Evolutionary conservation across 805 yeast genomes (phyloP), one percentile per base, ranked within the genome.

Genomic region (Sugiyamaella lignohabitans): DNA sequence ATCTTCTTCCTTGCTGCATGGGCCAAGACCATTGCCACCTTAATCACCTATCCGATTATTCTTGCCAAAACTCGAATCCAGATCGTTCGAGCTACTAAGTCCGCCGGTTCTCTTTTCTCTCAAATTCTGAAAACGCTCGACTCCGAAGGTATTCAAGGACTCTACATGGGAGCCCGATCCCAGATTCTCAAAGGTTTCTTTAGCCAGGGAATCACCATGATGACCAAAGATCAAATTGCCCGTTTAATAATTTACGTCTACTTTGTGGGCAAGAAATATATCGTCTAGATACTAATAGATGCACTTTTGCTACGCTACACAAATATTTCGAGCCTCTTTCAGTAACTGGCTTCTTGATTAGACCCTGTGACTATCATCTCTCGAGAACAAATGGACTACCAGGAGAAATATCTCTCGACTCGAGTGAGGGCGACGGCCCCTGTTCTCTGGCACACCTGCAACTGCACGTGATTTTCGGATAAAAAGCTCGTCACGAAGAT

Each of bases 11-110:
- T 84, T 3, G 82, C 93, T 18, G 80, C 87, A 0, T 45, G 70
- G 1, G 78, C 93, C 16, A 87, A 87, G 58, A 73, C 82, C 58
- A 56, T 79, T 2, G 78, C 94, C 17, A 78, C 84, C 48, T 55
- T 79, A 4, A 59, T 78, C 1, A 76, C 87, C 55, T 88, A 88
- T 59, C 96, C 96, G 0, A 68, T 82, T 23, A 95, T 87, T 59
- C 77, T 87, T 42, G 63, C 85, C 2, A 75, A 83, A 56, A 76
- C 95, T 1, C 73, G 93, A 53, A 65, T 84, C 39, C 96, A 87
- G 59, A 72, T 69, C 46, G 44, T 32, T 20, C 16, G 42, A 16
- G 29, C 16, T 22, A 35, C 24, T 17, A 10, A 21, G 5, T 16
- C 24, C 5, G 42, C 40, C 20, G 19, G 35, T 17, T 19, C 42